Percentiles rank a stretch among this genome's conserved stretches.
Conservation (phyloP, 345 rosid species). For the Rubroshorea leprosula region DNA sequence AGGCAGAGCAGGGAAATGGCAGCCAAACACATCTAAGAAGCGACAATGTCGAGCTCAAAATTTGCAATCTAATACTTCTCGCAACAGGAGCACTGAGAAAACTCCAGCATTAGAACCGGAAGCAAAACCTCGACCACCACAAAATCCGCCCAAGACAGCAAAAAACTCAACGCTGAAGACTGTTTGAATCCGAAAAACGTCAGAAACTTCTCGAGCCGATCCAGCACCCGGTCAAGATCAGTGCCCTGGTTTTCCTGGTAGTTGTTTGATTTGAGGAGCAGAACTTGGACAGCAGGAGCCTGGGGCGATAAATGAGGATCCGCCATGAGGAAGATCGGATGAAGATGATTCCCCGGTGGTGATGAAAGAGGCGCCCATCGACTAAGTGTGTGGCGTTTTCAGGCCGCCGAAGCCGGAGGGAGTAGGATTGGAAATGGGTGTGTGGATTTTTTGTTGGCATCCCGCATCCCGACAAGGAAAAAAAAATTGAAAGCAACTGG, state of each 20-base stretch:
- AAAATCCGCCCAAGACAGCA: slow-evolving; percentile 63
- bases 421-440: too few relatives aligned
- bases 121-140: slow-evolving; percentile 43
- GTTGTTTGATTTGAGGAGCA: slow-evolving; percentile 40
- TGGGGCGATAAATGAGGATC: slow-evolving; percentile 23
- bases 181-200: slow-evolving; percentile 67
- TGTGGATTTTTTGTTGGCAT: too few relatives aligned
- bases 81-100: slow-evolving; percentile 48
- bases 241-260: slow-evolving; percentile 12
- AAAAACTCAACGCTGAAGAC: slow-evolving; percentile 36
- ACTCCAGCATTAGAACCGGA: slow-evolving; percentile 60
- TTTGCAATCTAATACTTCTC: slow-evolving; percentile 50
- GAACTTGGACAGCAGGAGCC: slow-evolving; percentile 30
- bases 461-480: too few relatives aligned
- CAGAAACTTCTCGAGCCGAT: slow-evolving; percentile 47
- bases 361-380: background rate
- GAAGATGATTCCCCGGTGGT: background rate
- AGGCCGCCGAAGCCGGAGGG: too few relatives aligned
- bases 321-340: slow-evolving; percentile 26
- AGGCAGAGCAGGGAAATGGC: slow-evolving; percentile 71
- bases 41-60: slow-evolving; percentile 69
- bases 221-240: slow-evolving; percentile 41
- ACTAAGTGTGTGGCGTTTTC: too few relatives aligned
- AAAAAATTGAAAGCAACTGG: too few relatives aligned
- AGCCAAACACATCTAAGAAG: slow-evolving; percentile 74